phyloP scores from a whole-genome alignment of 2,329 filamentous ascomycete genomes.

The Stagonosporopsis chrysanthemi region DNA sequence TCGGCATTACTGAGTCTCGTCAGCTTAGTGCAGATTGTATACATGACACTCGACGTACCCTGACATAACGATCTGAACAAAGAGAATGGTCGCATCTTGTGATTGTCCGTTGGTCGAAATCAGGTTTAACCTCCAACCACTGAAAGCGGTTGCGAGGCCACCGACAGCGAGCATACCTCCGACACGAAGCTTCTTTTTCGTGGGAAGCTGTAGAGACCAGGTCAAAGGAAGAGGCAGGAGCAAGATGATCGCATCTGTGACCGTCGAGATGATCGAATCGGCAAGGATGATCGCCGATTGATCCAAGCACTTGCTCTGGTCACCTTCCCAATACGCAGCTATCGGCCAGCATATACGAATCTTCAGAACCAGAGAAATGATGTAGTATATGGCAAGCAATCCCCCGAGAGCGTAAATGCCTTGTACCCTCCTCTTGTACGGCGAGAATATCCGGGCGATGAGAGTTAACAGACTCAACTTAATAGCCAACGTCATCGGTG shows the following conservation, averaged over 20 bases:
- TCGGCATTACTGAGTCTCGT: constrained; percentile 21
- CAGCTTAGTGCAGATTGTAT: neutral
- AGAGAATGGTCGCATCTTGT: constrained; percentile 13
- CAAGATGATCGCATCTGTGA: constrained; percentile 48
- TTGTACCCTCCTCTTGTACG: constrained; percentile 19
- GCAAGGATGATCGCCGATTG: constrained; percentile 45
- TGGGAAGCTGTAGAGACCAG: constrained; percentile 39
- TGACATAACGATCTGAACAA: constrained; percentile 19
- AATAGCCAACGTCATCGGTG: constrained; percentile 27
- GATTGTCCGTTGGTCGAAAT: constrained; percentile 18
- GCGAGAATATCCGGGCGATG: constrained; percentile 33
- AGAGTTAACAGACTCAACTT: constrained; percentile 36
- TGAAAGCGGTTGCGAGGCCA: constrained; percentile 39
- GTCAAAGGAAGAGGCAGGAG: constrained; percentile 46
- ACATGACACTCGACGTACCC: constrained; percentile 5
- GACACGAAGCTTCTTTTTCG: constrained; percentile 47
- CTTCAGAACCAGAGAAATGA: constrained; percentile 11
- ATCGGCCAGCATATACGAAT: constrained; percentile 27
- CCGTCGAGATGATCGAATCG: constrained; percentile 43
- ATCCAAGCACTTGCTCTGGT: constrained; percentile 39
- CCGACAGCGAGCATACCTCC: constrained; percentile 41
- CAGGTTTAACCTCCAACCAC: constrained; percentile 37
- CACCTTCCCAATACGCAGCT: constrained; percentile 28
- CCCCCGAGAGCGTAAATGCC: constrained; percentile 26
- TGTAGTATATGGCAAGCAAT: constrained; percentile 18